Conservation (phyloP, 768 basidiomycete genomes). For the Boletus rufocinnamomeus region DNA sequence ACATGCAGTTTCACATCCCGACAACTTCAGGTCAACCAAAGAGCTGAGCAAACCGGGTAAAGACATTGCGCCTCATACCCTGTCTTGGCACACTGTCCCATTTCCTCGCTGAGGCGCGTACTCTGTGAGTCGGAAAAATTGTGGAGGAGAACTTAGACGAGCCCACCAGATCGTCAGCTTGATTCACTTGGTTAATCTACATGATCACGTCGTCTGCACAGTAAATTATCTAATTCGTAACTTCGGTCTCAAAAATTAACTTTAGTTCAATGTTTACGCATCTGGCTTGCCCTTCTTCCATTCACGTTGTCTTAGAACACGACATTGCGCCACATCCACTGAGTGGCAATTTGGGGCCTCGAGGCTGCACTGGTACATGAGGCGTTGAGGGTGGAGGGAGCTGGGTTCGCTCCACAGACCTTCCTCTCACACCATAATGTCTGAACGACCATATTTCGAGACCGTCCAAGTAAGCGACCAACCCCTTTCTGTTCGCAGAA, state of each 20-base stretch:
- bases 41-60: background rate
- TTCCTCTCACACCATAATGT: constrained; percentile 22
- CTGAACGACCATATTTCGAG: constrained; percentile 60
- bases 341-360: constrained; percentile 25
- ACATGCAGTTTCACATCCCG: constrained; percentile 1
- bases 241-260: constrained; percentile 10
- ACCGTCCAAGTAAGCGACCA: constrained; percentile 55
- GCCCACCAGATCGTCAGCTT: background rate
- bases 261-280: constrained; percentile 12
- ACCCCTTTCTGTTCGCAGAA: background rate
- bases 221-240: constrained; percentile 33
- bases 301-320: constrained; percentile 27
- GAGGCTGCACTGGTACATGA: constrained; percentile 29
- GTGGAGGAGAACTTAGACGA: constrained; percentile 9
- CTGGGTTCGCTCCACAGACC: constrained; percentile 8
- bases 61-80: background rate
- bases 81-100: background rate
- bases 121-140: constrained; percentile 3
- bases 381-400: constrained; percentile 17
- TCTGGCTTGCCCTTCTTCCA: constrained; percentile 7
- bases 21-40: background rate
- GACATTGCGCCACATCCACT: constrained; percentile 26
- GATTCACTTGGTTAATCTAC: constrained; percentile 19
- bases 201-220: background rate
- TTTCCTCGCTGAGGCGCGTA: background rate